These are phyloP conservation scores for Hygrophorus russula DNA, from an alignment of 768 basidiomycete genomes.

Conservation along the genomic window DNA sequence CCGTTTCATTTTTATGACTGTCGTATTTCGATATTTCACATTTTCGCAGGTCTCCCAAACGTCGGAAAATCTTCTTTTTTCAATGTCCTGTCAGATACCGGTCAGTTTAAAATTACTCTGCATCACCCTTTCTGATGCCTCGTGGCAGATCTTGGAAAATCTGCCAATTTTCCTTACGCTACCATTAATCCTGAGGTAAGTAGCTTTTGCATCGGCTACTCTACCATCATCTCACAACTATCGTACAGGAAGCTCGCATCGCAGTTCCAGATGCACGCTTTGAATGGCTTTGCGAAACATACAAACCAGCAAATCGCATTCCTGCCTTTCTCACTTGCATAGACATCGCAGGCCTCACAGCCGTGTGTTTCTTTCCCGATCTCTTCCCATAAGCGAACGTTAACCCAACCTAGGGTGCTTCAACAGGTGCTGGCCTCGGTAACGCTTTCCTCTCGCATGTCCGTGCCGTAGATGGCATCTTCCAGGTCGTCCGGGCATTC, in stretches of 20 bases:
- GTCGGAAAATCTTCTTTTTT: conserved; percentile 99
- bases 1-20: conserved; percentile 25
- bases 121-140: not conserved
- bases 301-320: conserved; percentile 81
- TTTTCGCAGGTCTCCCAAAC: conserved; percentile 68
- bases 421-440: conserved; percentile 94
- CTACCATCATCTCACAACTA: not conserved
- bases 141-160: conserved; percentile 70
- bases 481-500: conserved; percentile 96
- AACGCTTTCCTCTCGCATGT: conserved; percentile 98
- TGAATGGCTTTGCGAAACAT: conserved; percentile 84
- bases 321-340: conserved; percentile 96
- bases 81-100: conserved; percentile 88
- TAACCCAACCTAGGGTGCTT: conserved; percentile 57
- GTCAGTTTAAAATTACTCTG: conserved; percentile 27
- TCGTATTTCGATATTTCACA: conserved; percentile 8
- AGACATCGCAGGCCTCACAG: conserved; percentile 96
- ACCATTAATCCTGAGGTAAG: conserved; percentile 77
- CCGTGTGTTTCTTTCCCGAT: conserved; percentile 35
- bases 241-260: conserved; percentile 69
- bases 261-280: conserved; percentile 92
- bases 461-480: conserved; percentile 97
- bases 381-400: conserved; percentile 2
- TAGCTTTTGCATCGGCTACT: conserved; percentile 1
- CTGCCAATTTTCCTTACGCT: conserved; percentile 96